phyloP scores from a whole-genome alignment of 202 grass and related monocot genomes.

The Brachypodium distachyon region DNA sequence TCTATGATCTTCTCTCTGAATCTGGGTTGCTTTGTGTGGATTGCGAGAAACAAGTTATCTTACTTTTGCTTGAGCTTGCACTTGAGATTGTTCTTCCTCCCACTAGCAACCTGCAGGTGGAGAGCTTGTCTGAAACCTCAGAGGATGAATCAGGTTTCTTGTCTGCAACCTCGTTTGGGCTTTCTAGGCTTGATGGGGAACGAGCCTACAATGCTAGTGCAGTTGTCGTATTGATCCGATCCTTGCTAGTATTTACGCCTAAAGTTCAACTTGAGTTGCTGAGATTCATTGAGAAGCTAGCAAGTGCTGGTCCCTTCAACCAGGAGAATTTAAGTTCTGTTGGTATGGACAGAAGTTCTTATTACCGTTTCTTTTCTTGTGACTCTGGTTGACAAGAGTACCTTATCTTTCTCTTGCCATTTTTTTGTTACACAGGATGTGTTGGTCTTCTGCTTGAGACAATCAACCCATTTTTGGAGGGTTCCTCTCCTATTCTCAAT shows the following conservation, averaged over 20 bases:
- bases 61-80: slow-evolving; percentile 96
- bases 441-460: slow-evolving; percentile 94
- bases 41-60: slow-evolving; percentile 90
- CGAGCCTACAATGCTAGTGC: slow-evolving; percentile 90
- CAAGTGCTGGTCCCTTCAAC: slow-evolving; percentile 80
- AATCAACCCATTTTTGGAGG: slow-evolving; percentile 84
- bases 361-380: slow-evolving; percentile 18
- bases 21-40: slow-evolving; percentile 91
- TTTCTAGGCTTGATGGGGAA: slow-evolving; percentile 77
- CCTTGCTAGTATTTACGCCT: slow-evolving; percentile 83
- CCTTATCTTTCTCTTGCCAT: slow-evolving; percentile 34
- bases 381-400: slow-evolving; percentile 6
- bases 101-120: slow-evolving; percentile 52
- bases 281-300: slow-evolving; percentile 87
- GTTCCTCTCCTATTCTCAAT: slow-evolving; percentile 86
- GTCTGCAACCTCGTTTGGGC: slow-evolving; percentile 59
- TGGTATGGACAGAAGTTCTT: slow-evolving; percentile 46
- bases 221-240: slow-evolving; percentile 67
- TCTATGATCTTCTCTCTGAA: slow-evolving; percentile 93
- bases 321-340: slow-evolving; percentile 98
- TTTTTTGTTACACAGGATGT: slow-evolving; percentile 53
- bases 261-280: slow-evolving; percentile 92
- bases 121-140: slow-evolving; percentile 41
- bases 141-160: slow-evolving; percentile 61
- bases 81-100: slow-evolving; percentile 92